Conservation (phyloP, 169 alveolate genomes). For the Babesia sp. region DNA sequence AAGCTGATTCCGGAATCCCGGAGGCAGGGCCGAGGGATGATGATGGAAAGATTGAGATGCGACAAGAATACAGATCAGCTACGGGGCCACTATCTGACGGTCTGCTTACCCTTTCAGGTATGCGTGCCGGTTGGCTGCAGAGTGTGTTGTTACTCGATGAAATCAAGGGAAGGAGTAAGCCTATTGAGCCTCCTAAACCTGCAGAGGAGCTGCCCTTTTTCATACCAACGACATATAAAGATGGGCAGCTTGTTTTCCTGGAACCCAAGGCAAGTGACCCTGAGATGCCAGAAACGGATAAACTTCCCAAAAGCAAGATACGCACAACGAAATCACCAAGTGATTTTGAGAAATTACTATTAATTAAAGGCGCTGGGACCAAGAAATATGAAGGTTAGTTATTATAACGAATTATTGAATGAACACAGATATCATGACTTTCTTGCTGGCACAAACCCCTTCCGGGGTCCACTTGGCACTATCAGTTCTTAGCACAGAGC, state of each 20-base stretch:
- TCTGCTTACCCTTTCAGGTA: slow-evolving; percentile 52
- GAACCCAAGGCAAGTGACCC: slow-evolving; percentile 40
- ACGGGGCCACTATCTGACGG: slow-evolving; percentile 45
- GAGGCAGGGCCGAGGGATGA: slow-evolving; percentile 12
- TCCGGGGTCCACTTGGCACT: slow-evolving; percentile 61
- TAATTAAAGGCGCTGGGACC: neutral
- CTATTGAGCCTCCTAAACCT: slow-evolving; percentile 54
- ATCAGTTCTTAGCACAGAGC: slow-evolving; percentile 14
- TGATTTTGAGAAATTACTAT: slow-evolving; percentile 36
- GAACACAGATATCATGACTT: slow-evolving; percentile 36
- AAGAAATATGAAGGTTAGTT: slow-evolving; percentile 43
- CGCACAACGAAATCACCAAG: neutral
- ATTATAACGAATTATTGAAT: neutral
- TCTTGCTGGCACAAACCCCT: slow-evolving; percentile 48
- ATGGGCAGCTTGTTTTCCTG: slow-evolving; percentile 62
- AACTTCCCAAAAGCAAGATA: slow-evolving; percentile 8
- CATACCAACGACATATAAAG: slow-evolving; percentile 65
- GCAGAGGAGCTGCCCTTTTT: slow-evolving; percentile 62
- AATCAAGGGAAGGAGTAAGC: slow-evolving; percentile 59
- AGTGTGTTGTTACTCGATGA: slow-evolving; percentile 54
- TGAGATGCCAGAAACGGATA: slow-evolving; percentile 3
- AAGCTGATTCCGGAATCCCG: neutral
- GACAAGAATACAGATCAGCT: slow-evolving; percentile 12
- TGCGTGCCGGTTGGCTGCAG: slow-evolving; percentile 38
- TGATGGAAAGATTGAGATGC: slow-evolving; percentile 27